Percentiles rank a stretch among this genome's conserved stretches.
Evolutionary conservation across 208 protist genomes (phyloP).

Genomic region (Crithidia bombi): DNA sequence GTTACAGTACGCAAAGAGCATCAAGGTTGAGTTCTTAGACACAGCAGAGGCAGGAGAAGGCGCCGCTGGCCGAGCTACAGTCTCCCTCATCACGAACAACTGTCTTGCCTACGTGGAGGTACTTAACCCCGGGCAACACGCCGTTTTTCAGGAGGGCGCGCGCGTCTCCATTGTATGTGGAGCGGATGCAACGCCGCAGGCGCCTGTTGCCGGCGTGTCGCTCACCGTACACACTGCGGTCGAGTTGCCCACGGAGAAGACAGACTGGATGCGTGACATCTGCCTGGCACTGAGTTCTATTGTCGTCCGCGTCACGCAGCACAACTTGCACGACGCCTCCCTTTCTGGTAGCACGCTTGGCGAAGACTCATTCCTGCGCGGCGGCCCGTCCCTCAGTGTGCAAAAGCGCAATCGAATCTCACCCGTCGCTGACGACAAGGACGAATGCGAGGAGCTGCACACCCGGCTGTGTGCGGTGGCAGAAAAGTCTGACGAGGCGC

Average conservation of each 20-base stretch:
- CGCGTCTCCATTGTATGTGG: slow-evolving; percentile 27
- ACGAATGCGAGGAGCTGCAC: slow-evolving; percentile 33
- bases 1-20: slow-evolving; percentile 64
- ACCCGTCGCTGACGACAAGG: slow-evolving; percentile 15
- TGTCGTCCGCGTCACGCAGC: slow-evolving; percentile 53
- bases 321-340: slow-evolving; percentile 35
- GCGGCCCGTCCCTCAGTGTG: slow-evolving; percentile 22
- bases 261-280: slow-evolving; percentile 79
- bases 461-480: slow-evolving; percentile 33
- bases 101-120: slow-evolving; percentile 22
- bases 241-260: slow-evolving; percentile 50
- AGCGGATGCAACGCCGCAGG: slow-evolving; percentile 19
- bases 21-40: slow-evolving; percentile 48
- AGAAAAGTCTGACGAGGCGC: slow-evolving; percentile 15
- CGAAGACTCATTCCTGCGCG: slow-evolving; percentile 32
- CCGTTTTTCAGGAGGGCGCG: slow-evolving; percentile 25
- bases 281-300: slow-evolving; percentile 67
- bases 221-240: slow-evolving; percentile 47
- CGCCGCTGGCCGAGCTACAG: slow-evolving; percentile 7
- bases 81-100: slow-evolving; percentile 44
- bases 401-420: slow-evolving; percentile 28
- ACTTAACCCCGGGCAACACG: slow-evolving; percentile 21
- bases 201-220: slow-evolving; percentile 21
- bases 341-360: slow-evolving; percentile 19
- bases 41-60: slow-evolving; percentile 17